Conservation (phyloP, 495 filamentous ascomycete species). For the Neurospora africana region DNA sequence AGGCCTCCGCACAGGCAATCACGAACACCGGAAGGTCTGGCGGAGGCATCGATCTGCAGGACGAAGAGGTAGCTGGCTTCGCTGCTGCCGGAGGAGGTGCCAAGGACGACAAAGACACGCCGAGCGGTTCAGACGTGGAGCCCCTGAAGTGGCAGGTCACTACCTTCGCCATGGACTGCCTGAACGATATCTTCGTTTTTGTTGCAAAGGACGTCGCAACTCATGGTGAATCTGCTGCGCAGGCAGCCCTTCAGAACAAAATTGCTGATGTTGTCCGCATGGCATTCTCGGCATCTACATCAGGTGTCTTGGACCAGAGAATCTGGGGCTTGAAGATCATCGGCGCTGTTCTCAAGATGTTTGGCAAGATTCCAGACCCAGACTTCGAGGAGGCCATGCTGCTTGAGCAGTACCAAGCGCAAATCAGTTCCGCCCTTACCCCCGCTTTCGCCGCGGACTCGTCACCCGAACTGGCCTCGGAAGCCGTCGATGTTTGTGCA, state of each 20-base stretch:
- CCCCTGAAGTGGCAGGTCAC: conserved; percentile 91
- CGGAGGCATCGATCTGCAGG: conserved; percentile 63
- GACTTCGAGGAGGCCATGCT: conserved; percentile 93
- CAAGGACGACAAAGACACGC: conserved; percentile 50
- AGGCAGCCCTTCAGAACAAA: conserved; percentile 65
- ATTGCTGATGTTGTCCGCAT: conserved; percentile 92
- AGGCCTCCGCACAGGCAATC: conserved; percentile 40
- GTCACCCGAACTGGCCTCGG: conserved; percentile 86
- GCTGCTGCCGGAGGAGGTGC: conserved; percentile 55
- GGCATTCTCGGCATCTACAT: conserved; percentile 95
- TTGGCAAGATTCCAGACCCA: conserved; percentile 89
- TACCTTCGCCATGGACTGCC: conserved; percentile 83
- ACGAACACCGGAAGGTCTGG: conserved; percentile 38
- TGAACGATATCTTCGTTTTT: conserved; percentile 71
- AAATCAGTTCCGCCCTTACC: conserved; percentile 92
- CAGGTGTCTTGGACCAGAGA: conserved; percentile 77
- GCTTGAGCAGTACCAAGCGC: conserved; percentile 95
- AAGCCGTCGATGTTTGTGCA: conserved; percentile 95
- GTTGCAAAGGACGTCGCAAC: conserved; percentile 63
- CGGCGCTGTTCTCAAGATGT: conserved; percentile 87
- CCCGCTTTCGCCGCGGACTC: conserved; percentile 94
- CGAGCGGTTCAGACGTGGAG: conserved; percentile 65
- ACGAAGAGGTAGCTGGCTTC: conserved; percentile 95
- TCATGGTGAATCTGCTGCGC: conserved; percentile 59
- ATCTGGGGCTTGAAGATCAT: conserved; percentile 88